Conservation (phyloP, 441 rosid genomes). For the California macrophylla region DNA sequence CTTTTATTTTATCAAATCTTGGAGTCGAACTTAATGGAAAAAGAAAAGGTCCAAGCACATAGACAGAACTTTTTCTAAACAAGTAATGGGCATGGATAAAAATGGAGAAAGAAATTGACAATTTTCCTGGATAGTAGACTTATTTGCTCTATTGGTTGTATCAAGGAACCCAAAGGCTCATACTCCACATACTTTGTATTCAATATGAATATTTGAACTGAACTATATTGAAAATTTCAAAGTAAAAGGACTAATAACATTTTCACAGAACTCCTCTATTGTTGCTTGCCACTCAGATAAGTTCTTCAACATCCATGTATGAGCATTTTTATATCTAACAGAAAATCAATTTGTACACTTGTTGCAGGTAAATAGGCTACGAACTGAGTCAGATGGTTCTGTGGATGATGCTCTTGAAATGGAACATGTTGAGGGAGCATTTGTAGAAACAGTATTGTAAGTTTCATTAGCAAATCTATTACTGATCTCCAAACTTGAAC, state of each 20-base stretch:
- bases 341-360: slow-evolving; percentile 14
- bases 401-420: slow-evolving; percentile 61
- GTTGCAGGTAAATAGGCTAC: slow-evolving; percentile 60
- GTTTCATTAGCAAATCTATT: slow-evolving; percentile 23
- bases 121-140: neutral
- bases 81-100: no score
- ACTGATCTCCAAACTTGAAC: slow-evolving; percentile 1
- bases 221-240: neutral
- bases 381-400: slow-evolving; percentile 53
- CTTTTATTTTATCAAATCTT: no score
- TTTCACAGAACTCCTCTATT: neutral
- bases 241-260: neutral
- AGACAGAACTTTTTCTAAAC: no score
- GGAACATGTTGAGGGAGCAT: slow-evolving; percentile 85
- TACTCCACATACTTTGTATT: neutral
- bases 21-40: no score
- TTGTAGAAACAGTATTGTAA: slow-evolving; percentile 84
- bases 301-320: neutral
- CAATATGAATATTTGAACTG: neutral
- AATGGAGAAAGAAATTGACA: no score
- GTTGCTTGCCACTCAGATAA: neutral
- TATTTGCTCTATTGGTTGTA: neutral
- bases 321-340: slow-evolving; percentile 3
- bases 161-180: neutral
- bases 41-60: no score